Conservation (phyloP, 306 rosid genomes). For the Gastrolobium bilobum region DNA sequence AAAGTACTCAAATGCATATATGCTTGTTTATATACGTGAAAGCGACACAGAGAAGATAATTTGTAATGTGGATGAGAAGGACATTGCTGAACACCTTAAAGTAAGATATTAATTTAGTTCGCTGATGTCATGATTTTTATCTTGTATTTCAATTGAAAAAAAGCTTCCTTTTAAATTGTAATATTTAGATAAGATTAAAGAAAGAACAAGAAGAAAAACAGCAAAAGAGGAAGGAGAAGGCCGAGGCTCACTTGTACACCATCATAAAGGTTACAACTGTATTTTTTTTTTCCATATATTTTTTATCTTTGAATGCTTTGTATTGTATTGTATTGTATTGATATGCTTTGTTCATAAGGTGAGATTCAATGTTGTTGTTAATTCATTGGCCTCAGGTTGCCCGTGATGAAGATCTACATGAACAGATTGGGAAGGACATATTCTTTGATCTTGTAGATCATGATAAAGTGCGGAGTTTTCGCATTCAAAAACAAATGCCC, state of each 20-base stretch:
- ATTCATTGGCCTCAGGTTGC: slow-evolving; percentile 69
- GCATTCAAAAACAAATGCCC: slow-evolving; percentile 71
- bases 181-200: slow-evolving; percentile 78
- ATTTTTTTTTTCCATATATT: slow-evolving; percentile 8
- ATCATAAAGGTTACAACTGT: slow-evolving; percentile 71
- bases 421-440: slow-evolving; percentile 84
- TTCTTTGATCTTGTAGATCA: slow-evolving; percentile 96
- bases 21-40: slow-evolving; percentile 96
- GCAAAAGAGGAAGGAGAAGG: slow-evolving; percentile 85
- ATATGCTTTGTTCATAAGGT: slow-evolving; percentile 2
- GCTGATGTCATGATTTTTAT: slow-evolving; percentile 30
- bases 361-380: slow-evolving; percentile 8
- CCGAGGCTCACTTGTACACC: slow-evolving; percentile 90
- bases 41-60: slow-evolving; percentile 90
- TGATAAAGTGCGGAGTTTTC: slow-evolving; percentile 91
- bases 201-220: slow-evolving; percentile 93
- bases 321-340: slow-evolving; percentile 30
- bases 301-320: slow-evolving; percentile 13
- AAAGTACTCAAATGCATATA: slow-evolving; percentile 90
- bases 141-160: slow-evolving; percentile 13
- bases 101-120: slow-evolving; percentile 55
- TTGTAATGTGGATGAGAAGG: slow-evolving; percentile 88
- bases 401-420: slow-evolving; percentile 78
- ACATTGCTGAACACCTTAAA: slow-evolving; percentile 87
- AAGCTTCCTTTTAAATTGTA: slow-evolving; percentile 22